Conservation (phyloP, 768 basidiomycete genomes). For the Suillus occidentalis region DNA sequence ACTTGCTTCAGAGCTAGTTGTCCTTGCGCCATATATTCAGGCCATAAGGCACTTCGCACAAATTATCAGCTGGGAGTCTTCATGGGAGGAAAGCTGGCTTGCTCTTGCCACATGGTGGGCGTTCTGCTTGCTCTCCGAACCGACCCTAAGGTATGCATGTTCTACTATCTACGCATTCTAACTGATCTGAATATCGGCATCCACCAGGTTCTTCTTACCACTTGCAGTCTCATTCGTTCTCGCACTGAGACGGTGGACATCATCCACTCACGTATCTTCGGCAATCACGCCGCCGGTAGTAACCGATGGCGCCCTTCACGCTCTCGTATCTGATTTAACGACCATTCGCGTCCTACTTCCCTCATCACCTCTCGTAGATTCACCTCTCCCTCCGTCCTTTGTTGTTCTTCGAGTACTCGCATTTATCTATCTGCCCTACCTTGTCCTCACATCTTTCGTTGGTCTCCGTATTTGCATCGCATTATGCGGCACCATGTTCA, state of each 20-base stretch:
- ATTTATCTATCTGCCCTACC: slow-evolving; percentile 62
- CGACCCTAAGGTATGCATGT: slow-evolving; percentile 47
- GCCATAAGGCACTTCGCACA: slow-evolving; percentile 43
- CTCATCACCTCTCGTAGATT: slow-evolving; percentile 29
- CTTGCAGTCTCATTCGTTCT: slow-evolving; percentile 43
- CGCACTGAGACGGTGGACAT: slow-evolving; percentile 31
- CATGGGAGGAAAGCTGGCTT: slow-evolving; percentile 64
- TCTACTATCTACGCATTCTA: slow-evolving; percentile 4
- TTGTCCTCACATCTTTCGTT: slow-evolving; percentile 61
- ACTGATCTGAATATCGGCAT: slow-evolving; percentile 6
- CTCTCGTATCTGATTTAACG: slow-evolving; percentile 63
- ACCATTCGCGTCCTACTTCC: slow-evolving; percentile 63
- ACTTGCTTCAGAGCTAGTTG: slow-evolving; percentile 59
- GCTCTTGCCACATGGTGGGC: slow-evolving; percentile 77
- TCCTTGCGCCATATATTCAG: slow-evolving; percentile 56
- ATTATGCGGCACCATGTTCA: slow-evolving; percentile 53
- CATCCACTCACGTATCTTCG: slow-evolving; percentile 15
- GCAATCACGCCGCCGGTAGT: slow-evolving; percentile 40
- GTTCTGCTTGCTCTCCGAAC: slow-evolving; percentile 59
- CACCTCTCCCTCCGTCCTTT: slow-evolving; percentile 27
- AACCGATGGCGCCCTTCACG: slow-evolving; percentile 58
- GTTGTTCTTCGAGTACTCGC: slow-evolving; percentile 56
- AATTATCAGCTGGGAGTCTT: slow-evolving; percentile 55
- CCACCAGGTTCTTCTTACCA: slow-evolving; percentile 60
- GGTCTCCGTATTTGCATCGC: slow-evolving; percentile 63